Conservation (phyloP, 805 yeast genomes). For the Ogataea pilisensis region DNA sequence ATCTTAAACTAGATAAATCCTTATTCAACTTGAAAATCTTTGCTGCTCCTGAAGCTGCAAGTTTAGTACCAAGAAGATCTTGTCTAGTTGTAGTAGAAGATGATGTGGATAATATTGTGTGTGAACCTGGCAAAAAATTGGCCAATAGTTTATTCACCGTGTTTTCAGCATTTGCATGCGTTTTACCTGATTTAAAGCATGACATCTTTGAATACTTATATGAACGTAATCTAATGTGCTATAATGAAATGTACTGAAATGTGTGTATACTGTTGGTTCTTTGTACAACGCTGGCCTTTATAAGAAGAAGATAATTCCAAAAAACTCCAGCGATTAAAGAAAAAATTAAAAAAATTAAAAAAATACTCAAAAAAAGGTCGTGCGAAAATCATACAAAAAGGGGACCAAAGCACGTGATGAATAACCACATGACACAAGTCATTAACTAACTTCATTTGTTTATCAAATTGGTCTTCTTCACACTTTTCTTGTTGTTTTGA, state of each 20-base stretch:
- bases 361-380: no score
- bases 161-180: conserved; percentile 15
- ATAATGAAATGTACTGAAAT: no score
- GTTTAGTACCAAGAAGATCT: not conserved
- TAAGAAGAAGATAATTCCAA: no score
- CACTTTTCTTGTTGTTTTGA: conserved; percentile 44
- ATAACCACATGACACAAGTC: not conserved
- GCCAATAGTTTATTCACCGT: conserved; percentile 26
- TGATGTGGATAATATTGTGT: conserved; percentile 1
- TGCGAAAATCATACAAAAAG: not conserved
- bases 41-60: conserved; percentile 22
- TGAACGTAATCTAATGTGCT: not conserved
- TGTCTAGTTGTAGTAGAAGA: conserved; percentile 2
- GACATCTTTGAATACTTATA: not conserved
- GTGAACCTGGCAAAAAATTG: conserved; percentile 22
- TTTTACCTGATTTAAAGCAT: conserved; percentile 15
- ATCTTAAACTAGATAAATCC: conserved; percentile 15
- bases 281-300: no score
- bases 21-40: conserved; percentile 22
- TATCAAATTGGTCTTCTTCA: no score
- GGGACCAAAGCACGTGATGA: not conserved
- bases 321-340: not conserved
- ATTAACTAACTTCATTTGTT: no score
- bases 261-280: no score
- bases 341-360: not conserved